These are phyloP conservation scores for Pythium volutum DNA, from an alignment of 352 stramenopile species.

Conservation along the genomic window DNA sequence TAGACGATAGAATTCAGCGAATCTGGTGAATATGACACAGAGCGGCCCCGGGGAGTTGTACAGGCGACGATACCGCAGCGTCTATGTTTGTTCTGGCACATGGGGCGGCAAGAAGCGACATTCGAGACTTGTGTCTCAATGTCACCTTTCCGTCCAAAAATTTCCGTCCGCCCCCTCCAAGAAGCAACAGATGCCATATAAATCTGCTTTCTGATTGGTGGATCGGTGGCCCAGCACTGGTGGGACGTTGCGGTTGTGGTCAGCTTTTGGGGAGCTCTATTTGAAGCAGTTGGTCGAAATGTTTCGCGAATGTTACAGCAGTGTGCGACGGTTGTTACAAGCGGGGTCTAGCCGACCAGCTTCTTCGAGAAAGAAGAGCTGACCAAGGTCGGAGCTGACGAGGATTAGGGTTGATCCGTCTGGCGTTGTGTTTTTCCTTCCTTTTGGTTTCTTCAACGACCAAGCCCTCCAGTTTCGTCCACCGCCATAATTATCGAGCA, in stretches of 20 bases:
- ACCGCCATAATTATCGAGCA: no score
- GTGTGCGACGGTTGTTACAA: conserved; percentile 24
- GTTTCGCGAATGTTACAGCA: conserved; percentile 27
- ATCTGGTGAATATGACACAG: not conserved
- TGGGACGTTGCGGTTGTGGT: conserved; percentile 12
- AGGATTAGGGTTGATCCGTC: conserved; percentile 5
- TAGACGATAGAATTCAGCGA: not conserved
- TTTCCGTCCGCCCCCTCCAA: not conserved
- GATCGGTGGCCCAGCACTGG: not conserved
- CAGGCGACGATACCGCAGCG: conserved; percentile 1
- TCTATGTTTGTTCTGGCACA: conserved; percentile 13
- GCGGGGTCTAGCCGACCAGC: conserved; percentile 9
- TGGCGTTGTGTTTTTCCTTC: not conserved
- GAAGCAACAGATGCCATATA: not conserved
- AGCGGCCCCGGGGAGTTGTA: not conserved
- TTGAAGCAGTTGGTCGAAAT: conserved; percentile 4
- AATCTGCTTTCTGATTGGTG: conserved; percentile 10
- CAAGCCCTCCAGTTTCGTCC: no score
- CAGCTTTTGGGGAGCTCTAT: not conserved
- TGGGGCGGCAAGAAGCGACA: not conserved
- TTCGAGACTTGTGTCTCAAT: conserved; percentile 15
- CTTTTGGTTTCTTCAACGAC: not conserved
- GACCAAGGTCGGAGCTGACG: conserved; percentile 24
- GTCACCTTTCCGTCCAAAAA: conserved; percentile 12
- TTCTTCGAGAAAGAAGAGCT: conserved; percentile 2